Base-by-base conservation (phyloP, 768 basidiomycete genomes). In the Leucosporidium creatinivorum region DNA sequence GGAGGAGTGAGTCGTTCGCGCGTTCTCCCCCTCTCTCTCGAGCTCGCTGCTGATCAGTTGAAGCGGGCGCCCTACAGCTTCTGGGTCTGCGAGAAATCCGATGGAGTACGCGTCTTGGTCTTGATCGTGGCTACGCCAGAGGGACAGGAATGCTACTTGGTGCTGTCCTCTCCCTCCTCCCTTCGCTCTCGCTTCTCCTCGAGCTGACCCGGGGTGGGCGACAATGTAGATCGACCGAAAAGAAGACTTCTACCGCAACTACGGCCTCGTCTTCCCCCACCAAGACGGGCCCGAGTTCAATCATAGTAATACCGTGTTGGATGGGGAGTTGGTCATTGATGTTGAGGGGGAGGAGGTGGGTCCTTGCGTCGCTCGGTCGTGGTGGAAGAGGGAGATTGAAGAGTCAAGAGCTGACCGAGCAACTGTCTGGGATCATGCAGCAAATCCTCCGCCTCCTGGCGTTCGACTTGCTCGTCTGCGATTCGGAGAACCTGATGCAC, bases 11-110 rank as follows among this genome's bases (percentile, higher is more conserved):
- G 76, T 61, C 30, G 21, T 26, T 13, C 39, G 39, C 39, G 39
- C 33, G 33, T 33, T 33, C 33, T 44, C 13, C 39, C 12, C 39
- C 18, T 23, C 25, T n/a, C 52, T 4, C 28, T 51, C 44, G 19
- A 33, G 10, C 39, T 12, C 19, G 28, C 57, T 55, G 36, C 50
- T 66, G 36, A 51, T 54, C 15, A 26, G 28, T 26, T 8, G 26
- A 13, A 18, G 57, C 4, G 18, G 30, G 17, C n/a, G 51, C 61
- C 15, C 28, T 31, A 57, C 76, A 97, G 93, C 77, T 99, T 89
- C 79, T 99, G 94, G 94, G 96, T 99, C 52, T 96, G 93, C 80
- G 96, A 99, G 81, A 98, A 98, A 81, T 94, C 91, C 18, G 96
- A 98, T 76, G 96, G 96, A 18, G 77, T 99, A 61, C 86, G 96